Evolutionary conservation across 306 rosid genomes (phyloP), one percentile per base, ranked within the genome.

Genomic region (Lathyrus sativus): DNA sequence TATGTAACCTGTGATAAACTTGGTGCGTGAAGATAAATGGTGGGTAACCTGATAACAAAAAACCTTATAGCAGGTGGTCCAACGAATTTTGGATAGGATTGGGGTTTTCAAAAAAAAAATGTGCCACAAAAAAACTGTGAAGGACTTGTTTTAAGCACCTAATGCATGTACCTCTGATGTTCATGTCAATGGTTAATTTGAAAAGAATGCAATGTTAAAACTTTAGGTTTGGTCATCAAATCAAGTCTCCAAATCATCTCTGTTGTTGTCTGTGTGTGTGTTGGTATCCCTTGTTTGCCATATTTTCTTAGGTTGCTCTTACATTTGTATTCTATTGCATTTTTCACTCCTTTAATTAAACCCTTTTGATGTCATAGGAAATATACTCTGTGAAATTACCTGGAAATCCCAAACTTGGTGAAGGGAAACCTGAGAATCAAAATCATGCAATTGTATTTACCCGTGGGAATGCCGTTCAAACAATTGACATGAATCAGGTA

Each of bases 401-500:
- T 12, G 98, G 97, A 51, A 79, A 90, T 79, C 98, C 97, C 53
- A 88, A 90, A 76, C 56, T 93, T 63, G 98, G 97, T 50, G 98
- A 93, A 90, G 98, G 97, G 82, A 93, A 93, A 79, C 96, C 98
- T 0, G 98, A 93, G 82, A 93, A 93, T 71, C 98, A 93, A 78
- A 93, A 93, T 70, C 98, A 93, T 76, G 98, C 97, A 29, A 71
- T 93, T 68, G 78, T 90, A 70, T 93, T 93, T 82, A 93, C 98
- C 13, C 98, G 98, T 63, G 98, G 98, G 69, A 90, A 84, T 83
- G 98, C 97, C 12, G 62, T 93, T 71, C 98, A 93, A 82, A 88
- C 98, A 60, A 90, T 93, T 74, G 98, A 93, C 77, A 90, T 93
- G 97, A 90, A 93, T 84, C 98, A 93, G 97, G 98, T 93, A 44